phyloP scores from a whole-genome alignment of 1,284 basidiomycete species.

The Thelephora terrestris region DNA sequence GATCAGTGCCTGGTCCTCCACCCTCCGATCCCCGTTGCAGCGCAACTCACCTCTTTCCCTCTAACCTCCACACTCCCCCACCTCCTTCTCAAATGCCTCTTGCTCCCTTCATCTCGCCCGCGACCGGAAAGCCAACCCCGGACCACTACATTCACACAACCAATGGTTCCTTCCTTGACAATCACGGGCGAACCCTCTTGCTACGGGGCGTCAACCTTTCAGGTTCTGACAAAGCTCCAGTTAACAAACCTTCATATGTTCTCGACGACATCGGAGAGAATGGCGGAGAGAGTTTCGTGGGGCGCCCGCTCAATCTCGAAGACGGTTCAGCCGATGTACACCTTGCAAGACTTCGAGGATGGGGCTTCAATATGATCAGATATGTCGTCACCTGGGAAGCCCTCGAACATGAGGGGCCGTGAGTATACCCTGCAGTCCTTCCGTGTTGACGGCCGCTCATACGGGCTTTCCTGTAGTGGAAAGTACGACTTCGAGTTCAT shows the following conservation, averaged over 20 bases:
- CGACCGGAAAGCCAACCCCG: constrained; percentile 49
- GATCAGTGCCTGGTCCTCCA: no score
- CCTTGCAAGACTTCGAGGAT: constrained; percentile 73
- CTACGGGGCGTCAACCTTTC: constrained; percentile 92
- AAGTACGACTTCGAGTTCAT: constrained; percentile 90
- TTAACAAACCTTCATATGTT: constrained; percentile 55
- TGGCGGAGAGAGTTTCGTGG: constrained; percentile 66
- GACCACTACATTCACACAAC: constrained; percentile 57
- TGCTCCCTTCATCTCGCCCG: constrained; percentile 53
- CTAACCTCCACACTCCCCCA: no score
- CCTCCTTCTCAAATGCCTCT: constrained; percentile 35
- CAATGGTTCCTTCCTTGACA: constrained; percentile 75
- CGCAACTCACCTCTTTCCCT: no score
- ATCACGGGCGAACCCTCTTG: constrained; percentile 71
- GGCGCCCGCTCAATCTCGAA: constrained; percentile 72
- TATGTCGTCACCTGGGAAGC: constrained; percentile 95
- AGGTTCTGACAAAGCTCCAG: constrained; percentile 79
- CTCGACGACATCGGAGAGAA: constrained; percentile 68
- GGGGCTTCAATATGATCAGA: constrained; percentile 93
- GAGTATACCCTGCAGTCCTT: constrained; percentile 29
- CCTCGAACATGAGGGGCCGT: constrained; percentile 90
- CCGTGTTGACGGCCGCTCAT: not conserved
- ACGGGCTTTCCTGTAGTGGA: constrained; percentile 39
- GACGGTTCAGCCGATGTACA: constrained; percentile 87
- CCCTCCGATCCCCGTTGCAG: no score